Evolutionary conservation across 768 basidiomycete species (phyloP).

Genomic region (Mycena epipterygia): DNA sequence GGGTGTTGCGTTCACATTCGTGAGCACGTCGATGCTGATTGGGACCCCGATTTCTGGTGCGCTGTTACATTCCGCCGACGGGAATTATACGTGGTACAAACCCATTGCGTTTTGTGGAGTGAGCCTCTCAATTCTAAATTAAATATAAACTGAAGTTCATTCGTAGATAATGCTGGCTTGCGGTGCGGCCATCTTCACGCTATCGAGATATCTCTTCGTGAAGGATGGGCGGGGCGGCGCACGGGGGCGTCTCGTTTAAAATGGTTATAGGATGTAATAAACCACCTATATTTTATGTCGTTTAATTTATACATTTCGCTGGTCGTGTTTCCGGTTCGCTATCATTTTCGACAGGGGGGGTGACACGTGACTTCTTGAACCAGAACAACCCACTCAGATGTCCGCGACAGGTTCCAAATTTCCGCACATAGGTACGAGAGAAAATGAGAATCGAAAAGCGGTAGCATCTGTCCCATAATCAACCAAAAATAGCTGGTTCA

Average conservation of each 20-base stretch:
- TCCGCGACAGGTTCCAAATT: no score
- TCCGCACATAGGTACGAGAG: no score
- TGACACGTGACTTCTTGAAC: no score
- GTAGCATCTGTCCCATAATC: no score
- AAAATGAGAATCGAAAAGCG: no score
- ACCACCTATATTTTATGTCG: no score
- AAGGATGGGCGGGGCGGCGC: constrained; percentile 26
- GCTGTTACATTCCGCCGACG: constrained; percentile 47
- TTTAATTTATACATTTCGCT: no score
- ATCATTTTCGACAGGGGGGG: no score
- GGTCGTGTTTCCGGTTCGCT: no score
- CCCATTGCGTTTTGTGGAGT: constrained; percentile 61
- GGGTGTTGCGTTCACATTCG: constrained; percentile 63
- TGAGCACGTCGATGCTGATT: constrained; percentile 58
- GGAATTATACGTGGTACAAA: constrained; percentile 50
- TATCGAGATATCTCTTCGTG: constrained; percentile 47
- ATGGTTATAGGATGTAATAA: background rate
- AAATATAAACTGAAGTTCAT: background rate
- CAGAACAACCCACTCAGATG: no score
- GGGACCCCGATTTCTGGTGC: constrained; percentile 68
- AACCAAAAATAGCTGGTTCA: no score
- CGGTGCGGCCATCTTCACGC: constrained; percentile 46
- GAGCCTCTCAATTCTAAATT: constrained; percentile 24
- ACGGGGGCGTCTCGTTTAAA: constrained; percentile 22
- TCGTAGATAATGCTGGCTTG: constrained; percentile 43